Conservation (phyloP, 202 grass and related monocot genomes). For the Elaeis oleifera region DNA sequence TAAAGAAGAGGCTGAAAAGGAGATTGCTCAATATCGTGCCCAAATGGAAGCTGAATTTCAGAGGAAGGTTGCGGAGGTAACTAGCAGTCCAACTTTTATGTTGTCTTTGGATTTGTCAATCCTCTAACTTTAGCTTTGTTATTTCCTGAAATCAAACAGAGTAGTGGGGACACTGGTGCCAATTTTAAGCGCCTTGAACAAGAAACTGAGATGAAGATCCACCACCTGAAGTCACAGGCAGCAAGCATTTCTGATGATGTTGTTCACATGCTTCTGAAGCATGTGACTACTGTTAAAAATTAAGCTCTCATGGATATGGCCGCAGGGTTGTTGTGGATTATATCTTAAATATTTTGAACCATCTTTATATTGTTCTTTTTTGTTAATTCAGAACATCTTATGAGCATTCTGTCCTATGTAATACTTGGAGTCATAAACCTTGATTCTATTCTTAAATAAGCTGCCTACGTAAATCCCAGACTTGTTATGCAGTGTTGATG, state of each 20-base stretch:
- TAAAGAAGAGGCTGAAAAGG: conserved; percentile 17
- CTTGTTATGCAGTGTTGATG: too few species aligned
- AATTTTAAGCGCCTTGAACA: conserved; percentile 20
- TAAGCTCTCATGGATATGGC: not conserved
- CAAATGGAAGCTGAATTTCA: conserved; percentile 17
- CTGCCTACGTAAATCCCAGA: too few species aligned
- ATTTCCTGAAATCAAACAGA: conserved; percentile 2
- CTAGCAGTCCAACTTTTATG: too few species aligned
- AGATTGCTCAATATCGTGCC: conserved; percentile 9
- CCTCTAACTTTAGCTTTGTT: not conserved
- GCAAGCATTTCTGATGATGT: conserved; percentile 9
- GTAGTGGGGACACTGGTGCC: conserved; percentile 14
- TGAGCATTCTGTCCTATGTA: too few species aligned
- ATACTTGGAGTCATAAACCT: too few species aligned
- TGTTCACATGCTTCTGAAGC: conserved; percentile 19
- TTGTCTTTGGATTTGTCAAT: too few species aligned
- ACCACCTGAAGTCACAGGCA: conserved; percentile 9
- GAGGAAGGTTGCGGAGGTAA: conserved; percentile 14
- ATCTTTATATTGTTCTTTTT: too few species aligned
- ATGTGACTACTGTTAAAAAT: conserved; percentile 17
- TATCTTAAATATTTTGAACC: too few species aligned
- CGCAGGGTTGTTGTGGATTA: too few species aligned
- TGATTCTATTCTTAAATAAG: too few species aligned
- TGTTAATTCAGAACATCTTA: too few species aligned
- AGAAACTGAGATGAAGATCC: conserved; percentile 18